phyloP scores from a whole-genome alignment of 2,329 filamentous ascomycete genomes.

The Hypoxylon sp. region DNA sequence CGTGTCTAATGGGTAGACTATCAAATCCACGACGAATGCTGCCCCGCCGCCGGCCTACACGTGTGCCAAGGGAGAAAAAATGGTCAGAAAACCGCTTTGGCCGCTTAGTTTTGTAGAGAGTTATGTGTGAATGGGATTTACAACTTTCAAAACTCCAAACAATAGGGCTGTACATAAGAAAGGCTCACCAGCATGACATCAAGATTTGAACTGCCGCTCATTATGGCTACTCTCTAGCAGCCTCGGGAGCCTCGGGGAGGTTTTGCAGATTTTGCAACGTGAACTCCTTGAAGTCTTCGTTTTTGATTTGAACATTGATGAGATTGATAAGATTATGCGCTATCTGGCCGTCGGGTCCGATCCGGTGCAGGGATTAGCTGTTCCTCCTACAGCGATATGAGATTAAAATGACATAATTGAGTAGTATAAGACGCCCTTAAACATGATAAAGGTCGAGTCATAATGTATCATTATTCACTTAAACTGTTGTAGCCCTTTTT shows the following conservation, averaged over 20 bases:
- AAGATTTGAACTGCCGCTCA: constrained; percentile 51
- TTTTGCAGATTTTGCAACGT: constrained; percentile 4
- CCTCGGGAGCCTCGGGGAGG: constrained; percentile 8
- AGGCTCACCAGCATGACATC: constrained; percentile 53
- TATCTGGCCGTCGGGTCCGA: not conserved
- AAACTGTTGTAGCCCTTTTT: not conserved
- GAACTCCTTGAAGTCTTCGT: constrained; percentile 7
- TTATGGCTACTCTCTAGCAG: constrained; percentile 35
- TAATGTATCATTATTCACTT: not conserved
- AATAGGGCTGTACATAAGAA: constrained; percentile 5
- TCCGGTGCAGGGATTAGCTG: not conserved
- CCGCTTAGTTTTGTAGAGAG: not conserved
- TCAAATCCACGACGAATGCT: constrained; percentile 86
- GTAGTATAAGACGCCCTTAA: not conserved
- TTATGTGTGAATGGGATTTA: not conserved
- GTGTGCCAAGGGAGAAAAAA: constrained; percentile 3
- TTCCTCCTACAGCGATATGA: constrained; percentile 31
- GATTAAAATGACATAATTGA: constrained; percentile 25
- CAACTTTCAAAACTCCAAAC: not conserved
- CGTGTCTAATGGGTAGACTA: constrained; percentile 91
- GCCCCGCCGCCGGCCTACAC: constrained; percentile 84
- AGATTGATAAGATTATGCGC: constrained; percentile 48
- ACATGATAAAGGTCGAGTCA: not conserved
- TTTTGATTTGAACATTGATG: constrained; percentile 27
- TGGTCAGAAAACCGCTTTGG: constrained; percentile 25